Evolutionary conservation across 108 stramenopile genomes (phyloP), one percentile per base, ranked within the genome.

Genomic region (Fistulifera pelliculosa): DNA sequence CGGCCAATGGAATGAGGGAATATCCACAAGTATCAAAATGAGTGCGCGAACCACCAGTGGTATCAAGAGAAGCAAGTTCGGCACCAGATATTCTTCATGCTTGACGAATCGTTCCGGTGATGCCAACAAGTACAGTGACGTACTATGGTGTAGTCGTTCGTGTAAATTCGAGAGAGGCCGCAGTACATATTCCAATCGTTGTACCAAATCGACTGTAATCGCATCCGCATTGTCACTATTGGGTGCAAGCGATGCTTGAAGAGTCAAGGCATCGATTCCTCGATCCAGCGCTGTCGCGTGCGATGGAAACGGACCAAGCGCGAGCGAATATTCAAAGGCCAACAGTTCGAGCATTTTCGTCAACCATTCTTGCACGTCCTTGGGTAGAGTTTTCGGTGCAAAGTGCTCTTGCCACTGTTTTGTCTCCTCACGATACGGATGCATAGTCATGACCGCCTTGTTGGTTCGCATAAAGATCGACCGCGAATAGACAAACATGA

Each of bases 71-170:
- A 93, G 54, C 27, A 93, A 52, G 45, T 68, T 71, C 23, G 90
- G 87, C 44, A 81, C 65, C 7, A 88, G 64, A 49, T 88, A 93
- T 62, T 93, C 90, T 13, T 77, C 77, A 50, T 93, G 86, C 40
- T 82, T 84, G 19, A 93, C 90, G 69, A 86, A 93, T 38, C 61
- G 79, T 27, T 55, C 58, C 2, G 73, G 71, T 0, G 79, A 69
- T 21, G 90, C 82, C 41, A 93, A 62, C 24, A 81, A 54, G 60
- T 93, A 93, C 49, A 84, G 77, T 7, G 77, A 68, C 23, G 79
- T 61, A 27, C 79, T 79, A 67, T 93, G 90, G 67, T 93, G 90
- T 15, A 93, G 68, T n/a, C 87, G 77, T 58, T 93, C 90, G 67
- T 86, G 83, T 18, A 88, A 64, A 65, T 88, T 93, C 63, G 80